These are phyloP conservation scores for Quercus rubra DNA, from an alignment of 306 rosid species.

Conservation along the genomic window DNA sequence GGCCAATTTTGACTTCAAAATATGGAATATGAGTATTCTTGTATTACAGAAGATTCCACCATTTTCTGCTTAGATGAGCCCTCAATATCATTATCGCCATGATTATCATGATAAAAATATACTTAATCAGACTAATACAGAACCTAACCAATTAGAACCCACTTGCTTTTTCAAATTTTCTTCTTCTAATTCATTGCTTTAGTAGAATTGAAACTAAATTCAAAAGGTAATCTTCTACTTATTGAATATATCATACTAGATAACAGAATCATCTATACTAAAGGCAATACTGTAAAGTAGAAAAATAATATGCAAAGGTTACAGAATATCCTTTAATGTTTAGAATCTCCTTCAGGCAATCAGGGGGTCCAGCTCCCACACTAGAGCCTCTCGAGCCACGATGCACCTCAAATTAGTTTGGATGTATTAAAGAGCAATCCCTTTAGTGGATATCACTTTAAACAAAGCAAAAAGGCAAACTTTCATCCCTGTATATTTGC, in stretches of 20 bases:
- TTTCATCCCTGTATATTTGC: neutral
- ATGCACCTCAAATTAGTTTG: neutral
- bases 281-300: neutral
- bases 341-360: too few species aligned
- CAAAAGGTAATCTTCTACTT: conserved; percentile 10
- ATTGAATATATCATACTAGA: neutral
- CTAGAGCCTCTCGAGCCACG: too few species aligned
- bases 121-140: conserved; percentile 23
- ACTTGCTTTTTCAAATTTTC: neutral
- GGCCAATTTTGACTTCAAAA: conserved; percentile 11
- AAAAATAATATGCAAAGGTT: neutral
- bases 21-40: conserved; percentile 11
- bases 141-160: conserved; percentile 21
- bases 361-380: too few species aligned
- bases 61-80: neutral
- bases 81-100: conserved; percentile 7
- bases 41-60: conserved; percentile 9
- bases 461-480: neutral
- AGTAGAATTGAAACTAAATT: neutral
- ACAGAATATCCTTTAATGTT: neutral
- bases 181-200: conserved; percentile 27
- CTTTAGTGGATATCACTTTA: neutral
- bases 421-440: neutral
- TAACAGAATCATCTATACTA: neutral
- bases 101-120: conserved; percentile 24